phyloP scores from a whole-genome alignment of 1,139 yeast genomes.

The Yamadazyma triangularis region DNA sequence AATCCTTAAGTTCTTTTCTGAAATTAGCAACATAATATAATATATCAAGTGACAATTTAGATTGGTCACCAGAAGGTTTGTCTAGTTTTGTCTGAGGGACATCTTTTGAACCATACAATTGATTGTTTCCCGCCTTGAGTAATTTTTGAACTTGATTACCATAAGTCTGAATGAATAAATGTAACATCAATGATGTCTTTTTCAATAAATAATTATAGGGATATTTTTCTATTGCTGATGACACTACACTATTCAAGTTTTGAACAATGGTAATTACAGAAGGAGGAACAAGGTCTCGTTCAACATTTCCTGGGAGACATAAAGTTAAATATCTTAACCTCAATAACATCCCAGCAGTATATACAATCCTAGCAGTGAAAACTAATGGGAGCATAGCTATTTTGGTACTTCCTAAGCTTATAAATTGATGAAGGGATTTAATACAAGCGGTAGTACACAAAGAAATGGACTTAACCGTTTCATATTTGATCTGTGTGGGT shows the following conservation, averaged over 20 bases:
- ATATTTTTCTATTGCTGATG: constrained; percentile 29
- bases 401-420: constrained; percentile 34
- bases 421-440: constrained; percentile 47
- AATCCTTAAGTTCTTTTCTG: constrained; percentile 7
- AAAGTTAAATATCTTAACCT: constrained; percentile 54
- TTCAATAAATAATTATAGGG: constrained; percentile 48
- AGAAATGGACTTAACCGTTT: constrained; percentile 36
- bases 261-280: constrained; percentile 43
- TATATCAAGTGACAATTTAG: constrained; percentile 29
- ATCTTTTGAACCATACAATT: neutral
- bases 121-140: constrained; percentile 19
- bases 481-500: constrained; percentile 15
- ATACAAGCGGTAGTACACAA: constrained; percentile 56
- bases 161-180: constrained; percentile 57
- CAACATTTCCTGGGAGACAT: constrained; percentile 50
- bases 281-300: constrained; percentile 45
- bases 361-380: constrained; percentile 60
- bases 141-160: constrained; percentile 43
- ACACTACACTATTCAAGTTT: constrained; percentile 36
- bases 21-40: constrained; percentile 34
- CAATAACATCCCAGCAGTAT: constrained; percentile 63
- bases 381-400: constrained; percentile 59
- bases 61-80: constrained; percentile 11
- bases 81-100: constrained; percentile 7
- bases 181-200: constrained; percentile 51